phyloP scores from a whole-genome alignment of 495 filamentous ascomycete species.

The Emericellopsis terricola region DNA sequence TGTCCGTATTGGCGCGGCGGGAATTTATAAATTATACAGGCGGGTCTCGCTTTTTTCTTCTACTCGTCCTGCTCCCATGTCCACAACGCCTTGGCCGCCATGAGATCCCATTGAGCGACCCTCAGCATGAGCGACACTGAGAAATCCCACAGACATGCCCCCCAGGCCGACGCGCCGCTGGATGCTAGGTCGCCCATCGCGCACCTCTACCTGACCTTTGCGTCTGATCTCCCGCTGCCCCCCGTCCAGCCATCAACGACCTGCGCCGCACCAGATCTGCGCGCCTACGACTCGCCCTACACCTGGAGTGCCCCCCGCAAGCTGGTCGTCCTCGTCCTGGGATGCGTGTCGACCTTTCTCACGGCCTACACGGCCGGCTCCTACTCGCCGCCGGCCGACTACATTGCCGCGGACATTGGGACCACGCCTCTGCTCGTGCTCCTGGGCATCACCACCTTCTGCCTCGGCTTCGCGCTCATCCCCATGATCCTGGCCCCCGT shows the following conservation, averaged over 20 bases:
- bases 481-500: constrained; percentile 88
- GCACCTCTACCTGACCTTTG: constrained; percentile 55
- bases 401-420: constrained; percentile 46
- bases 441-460: constrained; percentile 71
- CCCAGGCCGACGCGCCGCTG: not conserved
- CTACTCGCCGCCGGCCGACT: constrained; percentile 46
- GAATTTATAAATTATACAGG: too few species aligned
- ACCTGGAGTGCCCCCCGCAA: constrained; percentile 56
- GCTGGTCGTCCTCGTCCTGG: constrained; percentile 51
- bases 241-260: constrained; percentile 11
- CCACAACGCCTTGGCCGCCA: too few species aligned
- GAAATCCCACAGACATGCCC: too few species aligned
- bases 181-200: constrained; percentile 25
- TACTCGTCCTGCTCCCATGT: too few species aligned
- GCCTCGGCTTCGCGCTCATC: constrained; percentile 62
- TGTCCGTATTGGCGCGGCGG: too few species aligned
- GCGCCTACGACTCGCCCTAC: constrained; percentile 50
- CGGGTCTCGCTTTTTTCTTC: too few species aligned
- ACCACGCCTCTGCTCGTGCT: constrained; percentile 46
- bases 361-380: constrained; percentile 73
- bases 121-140: too few species aligned
- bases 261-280: constrained; percentile 29
- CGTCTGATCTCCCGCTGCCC: constrained; percentile 40
- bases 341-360: constrained; percentile 55
- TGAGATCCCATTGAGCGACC: not conserved